Evolutionary conservation across 2,329 filamentous ascomycete genomes (phyloP).

Genomic region (Xylariaceae sp.): DNA sequence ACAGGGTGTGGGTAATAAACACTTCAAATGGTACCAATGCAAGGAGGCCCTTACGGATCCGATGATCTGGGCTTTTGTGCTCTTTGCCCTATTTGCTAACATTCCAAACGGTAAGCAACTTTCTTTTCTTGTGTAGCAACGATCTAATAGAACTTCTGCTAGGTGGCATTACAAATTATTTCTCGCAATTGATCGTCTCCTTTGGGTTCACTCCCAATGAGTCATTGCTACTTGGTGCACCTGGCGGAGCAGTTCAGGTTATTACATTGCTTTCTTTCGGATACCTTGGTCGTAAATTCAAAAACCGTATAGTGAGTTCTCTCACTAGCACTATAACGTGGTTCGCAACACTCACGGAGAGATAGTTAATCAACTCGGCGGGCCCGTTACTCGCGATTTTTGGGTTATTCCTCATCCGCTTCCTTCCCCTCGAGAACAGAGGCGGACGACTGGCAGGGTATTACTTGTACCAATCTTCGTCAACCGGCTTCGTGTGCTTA

Average conservation of each 20-base stretch:
- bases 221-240: constrained; percentile 69
- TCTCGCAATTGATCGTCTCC: constrained; percentile 51
- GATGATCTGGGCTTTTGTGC: constrained; percentile 47
- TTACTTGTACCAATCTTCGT: constrained; percentile 67
- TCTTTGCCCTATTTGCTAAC: constrained; percentile 43
- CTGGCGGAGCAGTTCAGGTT: constrained; percentile 70
- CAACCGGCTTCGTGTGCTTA: constrained; percentile 69
- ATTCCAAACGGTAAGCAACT: constrained; percentile 47
- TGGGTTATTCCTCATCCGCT: constrained; percentile 69
- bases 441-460: constrained; percentile 67
- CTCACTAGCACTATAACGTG: background rate
- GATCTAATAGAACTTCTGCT: background rate
- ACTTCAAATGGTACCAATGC: constrained; percentile 70
- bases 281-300: constrained; percentile 61
- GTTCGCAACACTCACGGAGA: constrained; percentile 15
- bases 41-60: constrained; percentile 48
- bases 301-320: constrained; percentile 56
- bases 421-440: constrained; percentile 63
- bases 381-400: constrained; percentile 62
- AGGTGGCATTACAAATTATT: constrained; percentile 47
- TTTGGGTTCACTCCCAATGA: constrained; percentile 71
- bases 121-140: background rate
- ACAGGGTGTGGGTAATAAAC: constrained; percentile 72
- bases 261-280: constrained; percentile 57
- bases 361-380: constrained; percentile 55